Evolutionary conservation across 257 asterid genomes (phyloP), one percentile per base, ranked within the genome.

Genomic region (Forsythia suspensa): DNA sequence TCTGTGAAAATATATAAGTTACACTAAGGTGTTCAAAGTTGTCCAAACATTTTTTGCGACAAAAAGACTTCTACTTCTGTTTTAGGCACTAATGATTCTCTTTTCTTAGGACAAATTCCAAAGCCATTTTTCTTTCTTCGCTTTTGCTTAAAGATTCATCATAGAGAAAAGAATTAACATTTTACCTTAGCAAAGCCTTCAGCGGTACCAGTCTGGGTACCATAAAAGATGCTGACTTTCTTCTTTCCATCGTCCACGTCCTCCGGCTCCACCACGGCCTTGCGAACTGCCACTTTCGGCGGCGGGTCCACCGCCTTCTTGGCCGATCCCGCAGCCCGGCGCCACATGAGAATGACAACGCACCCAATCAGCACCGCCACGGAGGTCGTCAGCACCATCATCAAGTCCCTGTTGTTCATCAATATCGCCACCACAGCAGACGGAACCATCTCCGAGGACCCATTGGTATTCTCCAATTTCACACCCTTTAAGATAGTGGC

Each of bases 161-260:
- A 4, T 46, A 46, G n/a, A 46, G n/a, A 12, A 12, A 3, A 24
- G 34, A 2, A 38, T 69, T 51, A 43, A 21, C 2, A 3, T 42
- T 69, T 24, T 77, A 94, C 99, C 98, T 96, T 96, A 6, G 98
- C 98, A 79, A 94, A 96, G 57, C 99, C 97, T 86, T 96, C 98
- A 71, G 99, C 99, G 7, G 99, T 96, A 34, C 99, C 97, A 77
- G 98, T 96, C 87, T 96, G 98, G 7, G 99, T 96, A 29, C 99
- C 99, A 59, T 80, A 96, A 81, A 96, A 89, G 69, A 96, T 77
- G 79, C 97, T 74, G 72, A 94, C 89, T 74, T 91, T 94, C 80
- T 86, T 83, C 80, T 79, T 91, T 5, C 95, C 97, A 80, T 92
- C 98, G 72, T 94, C 99, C 51, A 85, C 82, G 73, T 92, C 98